Base-by-base conservation (phyloP, 371 early-diverging fungal species). In the Syncephalastrum sp. region DNA sequence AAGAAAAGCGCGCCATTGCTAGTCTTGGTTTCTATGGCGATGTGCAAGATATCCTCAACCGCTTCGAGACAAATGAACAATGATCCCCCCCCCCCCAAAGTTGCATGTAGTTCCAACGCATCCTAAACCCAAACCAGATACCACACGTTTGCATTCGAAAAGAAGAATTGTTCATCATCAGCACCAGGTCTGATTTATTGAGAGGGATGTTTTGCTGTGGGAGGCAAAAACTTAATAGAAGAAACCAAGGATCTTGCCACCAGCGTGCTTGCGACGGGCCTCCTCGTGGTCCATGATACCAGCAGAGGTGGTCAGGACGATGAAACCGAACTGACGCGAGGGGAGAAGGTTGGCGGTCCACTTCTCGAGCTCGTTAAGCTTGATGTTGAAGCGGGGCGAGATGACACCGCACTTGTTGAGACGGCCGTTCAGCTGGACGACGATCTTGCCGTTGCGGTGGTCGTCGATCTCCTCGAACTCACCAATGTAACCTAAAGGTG, bases 201-300 rank as follows among this genome's bases (percentile, higher is more conserved):
- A 33, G 10, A 33, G 38, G 38, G 10, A 52, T 16, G 33, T 48
- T 45, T 47, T 47, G 16, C 47, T 56, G 27, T 33, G 23, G 41
- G 47, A 47, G 24, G 19, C 25, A n/a, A 53, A 10, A 43, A 33
- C 38, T 70, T 83, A 83, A 67, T 83, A 83, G 73, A 83, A 85
- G 78, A 82, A 82, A 76, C 87, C 99, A 60, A 99, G 91, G 75
- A 99, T 92, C 88, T 96, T 96, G 67, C 99, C 99, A 87, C 99
- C 99, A 69, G 89, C 85, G 82, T 97, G 92, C 87, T 93, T 94
- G 66, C 92, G 85, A 85, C 99, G 93, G 63, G 98, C 97, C 84
- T 98, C 98, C 76, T 95, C 96, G 83, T 99, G 99, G 82, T 99
- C 99, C 91, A 99, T 96, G 82, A 99, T 96, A 79, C 99, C 99